phyloP scores from a whole-genome alignment of 768 basidiomycete genomes.

The Candolleomyces aberdarensis region DNA sequence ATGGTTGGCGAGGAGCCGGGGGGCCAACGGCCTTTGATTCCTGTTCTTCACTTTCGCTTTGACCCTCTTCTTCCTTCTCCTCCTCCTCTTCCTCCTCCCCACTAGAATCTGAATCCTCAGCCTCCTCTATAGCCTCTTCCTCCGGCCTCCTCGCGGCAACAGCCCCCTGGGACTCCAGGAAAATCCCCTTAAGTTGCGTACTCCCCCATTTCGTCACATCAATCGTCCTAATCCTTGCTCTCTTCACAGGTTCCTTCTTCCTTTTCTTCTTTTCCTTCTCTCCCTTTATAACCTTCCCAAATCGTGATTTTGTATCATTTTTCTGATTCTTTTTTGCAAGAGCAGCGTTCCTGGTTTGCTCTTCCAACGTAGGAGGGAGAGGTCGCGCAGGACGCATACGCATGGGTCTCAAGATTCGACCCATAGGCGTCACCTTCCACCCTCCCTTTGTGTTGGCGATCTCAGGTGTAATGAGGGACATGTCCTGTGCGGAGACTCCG shows the following conservation, averaged over 20 bases:
- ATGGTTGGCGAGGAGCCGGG: constrained; percentile 5
- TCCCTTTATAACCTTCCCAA: constrained; percentile 14
- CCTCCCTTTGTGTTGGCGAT: constrained; percentile 50
- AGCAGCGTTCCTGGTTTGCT: constrained; percentile 14
- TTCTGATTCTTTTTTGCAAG: constrained; percentile 14
- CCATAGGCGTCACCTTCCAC: constrained; percentile 70
- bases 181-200: constrained; percentile 64
- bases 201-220: constrained; percentile 74
- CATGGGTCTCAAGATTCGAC: constrained; percentile 62
- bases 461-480: constrained; percentile 60
- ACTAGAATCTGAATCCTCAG: constrained; percentile 4
- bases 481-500: constrained; percentile 50
- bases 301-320: constrained; percentile 11
- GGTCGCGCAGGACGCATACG: constrained; percentile 70
- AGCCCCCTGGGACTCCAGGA: constrained; percentile 46
- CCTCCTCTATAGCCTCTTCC: constrained; percentile 2
- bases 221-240: constrained; percentile 63
- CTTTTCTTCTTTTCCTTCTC: constrained; percentile 43
- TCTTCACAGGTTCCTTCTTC: constrained; percentile 45
- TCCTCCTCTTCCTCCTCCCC: constrained; percentile 12
- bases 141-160: constrained; percentile 15
- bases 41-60: constrained; percentile 1
- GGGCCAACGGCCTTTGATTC: background rate
- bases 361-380: constrained; percentile 35
- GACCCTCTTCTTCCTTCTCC: constrained; percentile 8